Percentiles rank a stretch among this genome's conserved stretches.
phyloP scores from a whole-genome alignment of 768 basidiomycete species.

The Harrya chromipes region DNA sequence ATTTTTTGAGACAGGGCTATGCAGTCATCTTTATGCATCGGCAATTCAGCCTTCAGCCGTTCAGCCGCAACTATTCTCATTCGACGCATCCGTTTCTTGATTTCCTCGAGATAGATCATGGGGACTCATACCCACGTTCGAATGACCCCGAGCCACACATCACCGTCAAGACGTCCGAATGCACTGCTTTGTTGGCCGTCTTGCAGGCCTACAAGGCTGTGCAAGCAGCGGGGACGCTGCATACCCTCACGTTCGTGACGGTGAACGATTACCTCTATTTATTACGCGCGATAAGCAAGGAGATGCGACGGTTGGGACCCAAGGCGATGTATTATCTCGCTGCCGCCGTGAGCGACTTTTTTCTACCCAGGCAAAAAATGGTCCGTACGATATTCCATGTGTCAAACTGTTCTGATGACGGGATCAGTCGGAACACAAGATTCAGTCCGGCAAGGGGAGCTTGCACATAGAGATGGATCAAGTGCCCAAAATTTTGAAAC shows the following conservation, averaged over 20 bases:
- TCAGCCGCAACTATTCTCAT: conserved; percentile 96
- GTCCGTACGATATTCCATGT: conserved; percentile 42
- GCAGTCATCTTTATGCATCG: conserved; percentile 99
- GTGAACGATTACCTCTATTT: conserved; percentile 97
- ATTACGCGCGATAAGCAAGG: conserved; percentile 76
- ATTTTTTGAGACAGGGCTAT: conserved; percentile 91
- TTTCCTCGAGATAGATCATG: conserved; percentile 68
- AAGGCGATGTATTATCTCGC: conserved; percentile 93
- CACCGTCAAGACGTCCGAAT: conserved; percentile 63
- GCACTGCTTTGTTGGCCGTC: conserved; percentile 64
- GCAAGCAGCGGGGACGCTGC: conserved; percentile 67
- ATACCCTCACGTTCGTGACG: conserved; percentile 87
- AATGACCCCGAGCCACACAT: conserved; percentile 48
- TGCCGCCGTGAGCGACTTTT: conserved; percentile 98
- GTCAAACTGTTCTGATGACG: background rate
- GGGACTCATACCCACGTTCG: conserved; percentile 20
- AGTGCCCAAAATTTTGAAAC: conserved; percentile 93
- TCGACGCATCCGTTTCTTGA: conserved; percentile 98
- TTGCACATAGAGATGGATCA: conserved; percentile 98
- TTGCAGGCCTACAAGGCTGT: conserved; percentile 79
- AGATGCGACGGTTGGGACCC: conserved; percentile 66
- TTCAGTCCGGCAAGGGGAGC: conserved; percentile 94
- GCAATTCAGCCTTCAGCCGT: conserved; percentile 96
- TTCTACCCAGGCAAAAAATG: conserved; percentile 87
- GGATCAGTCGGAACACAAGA: conserved; percentile 91